These are phyloP conservation scores for Hirschioporus abietinus DNA, from an alignment of 768 basidiomycete genomes.

Conservation along the genomic window DNA sequence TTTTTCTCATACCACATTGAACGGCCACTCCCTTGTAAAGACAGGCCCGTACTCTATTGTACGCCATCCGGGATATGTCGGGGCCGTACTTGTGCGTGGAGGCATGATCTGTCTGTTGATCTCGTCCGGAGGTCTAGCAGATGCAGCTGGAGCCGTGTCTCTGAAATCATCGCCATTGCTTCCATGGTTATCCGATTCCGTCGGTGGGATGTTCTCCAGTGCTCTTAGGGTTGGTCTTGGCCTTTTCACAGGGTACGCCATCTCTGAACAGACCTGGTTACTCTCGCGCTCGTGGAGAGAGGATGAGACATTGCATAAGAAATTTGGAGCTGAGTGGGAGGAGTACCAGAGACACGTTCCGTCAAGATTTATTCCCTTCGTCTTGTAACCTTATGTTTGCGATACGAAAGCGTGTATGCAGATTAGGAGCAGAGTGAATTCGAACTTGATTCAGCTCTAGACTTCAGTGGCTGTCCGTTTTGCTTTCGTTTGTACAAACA, in stretches of 20 bases:
- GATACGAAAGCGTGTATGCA: too few relatives aligned
- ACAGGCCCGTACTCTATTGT: conserved; percentile 43
- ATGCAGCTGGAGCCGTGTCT: conserved; percentile 19
- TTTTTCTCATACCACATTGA: conserved; percentile 44
- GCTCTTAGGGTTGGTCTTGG: conserved; percentile 27
- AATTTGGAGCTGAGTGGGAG: conserved; percentile 39
- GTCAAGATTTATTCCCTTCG: conserved; percentile 42
- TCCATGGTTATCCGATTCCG: conserved; percentile 30
- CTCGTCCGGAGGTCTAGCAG: conserved; percentile 13
- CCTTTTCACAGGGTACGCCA: conserved; percentile 22
- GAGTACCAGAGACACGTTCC: conserved; percentile 40
- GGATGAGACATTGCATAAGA: conserved; percentile 35
- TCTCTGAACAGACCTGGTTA: conserved; percentile 28
- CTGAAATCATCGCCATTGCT: too few relatives aligned
- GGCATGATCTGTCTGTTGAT: conserved; percentile 19
- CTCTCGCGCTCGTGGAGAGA: conserved; percentile 39
- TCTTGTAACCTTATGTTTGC: conserved; percentile 27
- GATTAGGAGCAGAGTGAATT: too few relatives aligned
- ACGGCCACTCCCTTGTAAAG: conserved; percentile 41
- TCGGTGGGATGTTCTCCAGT: conserved; percentile 41
- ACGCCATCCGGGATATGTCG: conserved; percentile 48
- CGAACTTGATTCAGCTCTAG: too few relatives aligned
- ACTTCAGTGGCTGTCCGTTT: too few relatives aligned
- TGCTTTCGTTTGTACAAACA: too few relatives aligned
- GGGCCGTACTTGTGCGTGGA: conserved; percentile 25